Percentiles rank a stretch among this genome's conserved stretches.
These are phyloP conservation scores for Lentinula edodes DNA, from an alignment of 768 basidiomycete genomes.

Conservation along the genomic window DNA sequence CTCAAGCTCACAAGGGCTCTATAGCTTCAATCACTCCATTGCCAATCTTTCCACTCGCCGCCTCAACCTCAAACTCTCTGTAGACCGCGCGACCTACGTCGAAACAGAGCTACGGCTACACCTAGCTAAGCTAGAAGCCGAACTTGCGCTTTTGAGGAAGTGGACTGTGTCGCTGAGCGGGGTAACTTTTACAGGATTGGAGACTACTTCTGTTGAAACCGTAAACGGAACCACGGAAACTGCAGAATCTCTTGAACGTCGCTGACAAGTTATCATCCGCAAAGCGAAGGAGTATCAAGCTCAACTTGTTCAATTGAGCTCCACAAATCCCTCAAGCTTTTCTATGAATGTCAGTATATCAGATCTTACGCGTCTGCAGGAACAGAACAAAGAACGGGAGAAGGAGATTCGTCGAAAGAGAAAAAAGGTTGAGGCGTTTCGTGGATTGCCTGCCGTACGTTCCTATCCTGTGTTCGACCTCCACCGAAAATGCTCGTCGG, in stretches of 20 bases:
- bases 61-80: slow-evolving; percentile 23
- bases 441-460: slow-evolving; percentile 44
- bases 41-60: slow-evolving; percentile 25
- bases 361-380: slow-evolving; percentile 32
- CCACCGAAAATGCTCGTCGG: background rate
- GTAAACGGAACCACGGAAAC: slow-evolving; percentile 17
- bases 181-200: background rate
- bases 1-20: too few relatives aligned
- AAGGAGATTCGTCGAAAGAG: slow-evolving; percentile 37
- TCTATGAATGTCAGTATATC: slow-evolving; percentile 30
- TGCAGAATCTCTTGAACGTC: slow-evolving; percentile 27
- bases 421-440: slow-evolving; percentile 39
- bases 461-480: background rate
- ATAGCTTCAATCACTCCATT: slow-evolving; percentile 34
- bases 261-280: slow-evolving; percentile 32
- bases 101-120: slow-evolving; percentile 33
- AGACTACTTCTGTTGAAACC: slow-evolving; percentile 27
- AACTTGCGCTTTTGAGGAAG: slow-evolving; percentile 34
- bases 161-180: slow-evolving; percentile 6
- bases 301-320: slow-evolving; percentile 26
- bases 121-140: slow-evolving; percentile 27
- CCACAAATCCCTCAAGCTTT: background rate
- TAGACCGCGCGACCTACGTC: slow-evolving; percentile 26
- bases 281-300: slow-evolving; percentile 45
- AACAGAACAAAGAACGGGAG: slow-evolving; percentile 28